Percentiles rank a stretch among this genome's conserved stretches.
Conservation (phyloP, 2,329 filamentous ascomycete genomes). For the Xylariales sp. region DNA sequence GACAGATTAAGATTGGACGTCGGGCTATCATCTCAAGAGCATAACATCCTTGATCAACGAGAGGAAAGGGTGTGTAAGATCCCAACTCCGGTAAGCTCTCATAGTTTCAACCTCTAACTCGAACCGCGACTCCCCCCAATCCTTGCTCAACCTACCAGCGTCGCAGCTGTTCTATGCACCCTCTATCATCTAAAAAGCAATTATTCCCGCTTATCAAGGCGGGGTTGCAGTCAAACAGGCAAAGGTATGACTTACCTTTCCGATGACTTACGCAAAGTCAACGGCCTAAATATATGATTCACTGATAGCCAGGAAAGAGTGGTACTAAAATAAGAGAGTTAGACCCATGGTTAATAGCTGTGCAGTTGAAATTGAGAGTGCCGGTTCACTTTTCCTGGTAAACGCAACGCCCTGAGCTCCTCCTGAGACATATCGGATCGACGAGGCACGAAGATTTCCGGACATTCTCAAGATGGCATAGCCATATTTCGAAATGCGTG, state of each 20-base stretch:
- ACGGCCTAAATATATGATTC: background rate
- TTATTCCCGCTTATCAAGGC: conserved; percentile 1
- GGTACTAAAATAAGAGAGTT: too few relatives aligned
- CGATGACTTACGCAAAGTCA: background rate
- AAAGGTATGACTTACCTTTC: background rate
- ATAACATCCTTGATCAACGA: background rate
- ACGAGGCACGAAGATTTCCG: too few relatives aligned
- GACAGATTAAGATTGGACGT: background rate
- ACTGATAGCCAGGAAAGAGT: too few relatives aligned
- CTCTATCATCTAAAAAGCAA: conserved; percentile 3
- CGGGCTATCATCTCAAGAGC: background rate
- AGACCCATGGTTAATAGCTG: too few relatives aligned
- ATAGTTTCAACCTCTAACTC: background rate
- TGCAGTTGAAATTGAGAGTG: too few relatives aligned
- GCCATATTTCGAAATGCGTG: background rate
- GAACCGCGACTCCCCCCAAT: background rate
- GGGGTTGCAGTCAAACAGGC: background rate
- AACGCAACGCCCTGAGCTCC: too few relatives aligned
- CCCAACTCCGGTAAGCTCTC: conserved; percentile 3
- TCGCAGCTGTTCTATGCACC: conserved; percentile 7
- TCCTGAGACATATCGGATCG: too few relatives aligned
- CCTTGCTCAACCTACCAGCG: conserved; percentile 13
- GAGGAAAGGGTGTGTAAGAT: conserved; percentile 12
- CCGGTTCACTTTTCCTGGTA: too few relatives aligned
- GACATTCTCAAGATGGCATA: too few relatives aligned